Evolutionary conservation across 768 basidiomycete species (phyloP), one percentile per base, ranked within the genome.

Genomic region (Termitomyces heimii): DNA sequence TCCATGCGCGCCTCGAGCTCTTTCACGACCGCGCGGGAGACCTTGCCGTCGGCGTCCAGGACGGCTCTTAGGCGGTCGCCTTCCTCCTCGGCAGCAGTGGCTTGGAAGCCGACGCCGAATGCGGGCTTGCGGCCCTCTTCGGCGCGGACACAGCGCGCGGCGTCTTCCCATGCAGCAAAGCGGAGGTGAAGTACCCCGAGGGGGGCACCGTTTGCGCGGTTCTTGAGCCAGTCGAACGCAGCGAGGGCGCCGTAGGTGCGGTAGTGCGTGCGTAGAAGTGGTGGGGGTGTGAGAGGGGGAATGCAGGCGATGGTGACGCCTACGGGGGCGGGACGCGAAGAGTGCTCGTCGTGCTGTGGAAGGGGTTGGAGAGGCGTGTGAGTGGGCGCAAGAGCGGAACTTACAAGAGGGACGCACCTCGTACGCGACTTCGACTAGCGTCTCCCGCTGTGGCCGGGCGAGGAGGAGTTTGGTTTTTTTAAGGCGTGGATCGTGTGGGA

Each of bases 121-220:
- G 76, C 72, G 0, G 82, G 79, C 24, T 76, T 79, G 66, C 82
- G 77, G 31, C 90, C 89, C 56, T 92, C 77, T 64, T 86, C 86
- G 50, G 75, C 78, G 57, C 79, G 79, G 24, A 89, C 77, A 58
- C 89, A 93, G 45, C 71, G 65, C 55, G 76, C 77, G 5, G 93
- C 94, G 44, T 89, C 86, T 16, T 85, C 84, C 59, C 86, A 83
- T 0, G 80, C 73, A 18, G 70, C 65, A 65, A 74, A 98, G 61
- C 81, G 82, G 60, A 98, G 79, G 66, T 82, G 83, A 42, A 92
- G 82, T 42, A 98, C 82, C 2, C 95, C 94, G 1, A 97, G 80
- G 1, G 87, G 82, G 49, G 83, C 86, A 3, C 94, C 94, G n/a
- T 85, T 92, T 51, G 79, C 77, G 56, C 80, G 79, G 71, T 96